These are phyloP conservation scores for Zoysia pacifica DNA, from an alignment of 176 grass and related monocot genomes.

Conservation along the genomic window DNA sequence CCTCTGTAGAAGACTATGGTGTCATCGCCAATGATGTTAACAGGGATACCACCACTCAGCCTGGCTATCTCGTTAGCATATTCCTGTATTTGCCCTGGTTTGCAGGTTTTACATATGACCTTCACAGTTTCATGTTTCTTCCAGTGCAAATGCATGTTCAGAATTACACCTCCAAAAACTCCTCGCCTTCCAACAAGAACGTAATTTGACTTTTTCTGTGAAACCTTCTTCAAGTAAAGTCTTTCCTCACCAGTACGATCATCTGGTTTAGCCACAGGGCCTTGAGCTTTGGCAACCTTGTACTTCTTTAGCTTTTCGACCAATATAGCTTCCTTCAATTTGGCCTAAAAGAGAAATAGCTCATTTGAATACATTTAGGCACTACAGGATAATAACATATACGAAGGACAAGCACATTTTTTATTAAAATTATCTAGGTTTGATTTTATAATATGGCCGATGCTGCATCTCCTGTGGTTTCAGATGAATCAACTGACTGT, in stretches of 20 bases:
- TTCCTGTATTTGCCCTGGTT: constrained; percentile 83
- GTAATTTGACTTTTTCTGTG: constrained; percentile 94
- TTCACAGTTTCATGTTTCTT: constrained; percentile 96
- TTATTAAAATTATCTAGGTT: constrained; percentile 14
- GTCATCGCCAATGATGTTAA: constrained; percentile 72
- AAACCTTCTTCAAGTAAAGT: constrained; percentile 87
- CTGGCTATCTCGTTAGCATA: constrained; percentile 78
- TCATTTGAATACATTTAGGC: constrained; percentile 9
- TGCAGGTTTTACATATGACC: constrained; percentile 90
- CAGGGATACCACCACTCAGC: constrained; percentile 71
- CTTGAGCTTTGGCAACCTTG: constrained; percentile 66
- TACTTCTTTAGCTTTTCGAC: constrained; percentile 85
- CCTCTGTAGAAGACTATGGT: constrained; percentile 88
- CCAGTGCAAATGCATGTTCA: constrained; percentile 99
- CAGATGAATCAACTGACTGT: constrained; percentile 1
- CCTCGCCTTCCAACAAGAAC: constrained; percentile 87
- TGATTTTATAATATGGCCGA: background rate
- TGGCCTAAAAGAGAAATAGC: constrained; percentile 56
- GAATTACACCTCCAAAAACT: constrained; percentile 85
- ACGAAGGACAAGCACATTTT: background rate
- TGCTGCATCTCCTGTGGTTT: background rate
- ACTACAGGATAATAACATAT: constrained; percentile 7
- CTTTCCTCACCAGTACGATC: constrained; percentile 71
- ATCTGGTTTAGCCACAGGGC: constrained; percentile 59
- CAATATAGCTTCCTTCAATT: constrained; percentile 78